Percentiles rank a stretch among this genome's conserved stretches.
Conservation (phyloP, 2,329 filamentous ascomycete genomes). For the Paraphaeosphaeria sporulosa region DNA sequence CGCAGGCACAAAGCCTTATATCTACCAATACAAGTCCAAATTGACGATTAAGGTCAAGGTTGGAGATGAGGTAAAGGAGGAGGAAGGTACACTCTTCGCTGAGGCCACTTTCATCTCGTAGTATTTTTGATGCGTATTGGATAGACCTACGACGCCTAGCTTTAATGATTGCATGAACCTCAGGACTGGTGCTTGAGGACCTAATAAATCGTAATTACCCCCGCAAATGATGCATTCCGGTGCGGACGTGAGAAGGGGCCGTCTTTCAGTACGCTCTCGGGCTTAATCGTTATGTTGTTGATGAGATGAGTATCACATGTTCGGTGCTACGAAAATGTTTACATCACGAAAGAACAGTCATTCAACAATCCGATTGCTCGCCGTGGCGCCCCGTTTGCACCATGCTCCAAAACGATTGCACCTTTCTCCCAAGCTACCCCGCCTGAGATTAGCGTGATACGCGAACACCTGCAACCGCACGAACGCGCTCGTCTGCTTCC, state of each 20-base stretch:
- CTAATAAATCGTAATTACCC: constrained; percentile 35
- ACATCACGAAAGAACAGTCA: background rate
- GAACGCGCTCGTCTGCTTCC: background rate
- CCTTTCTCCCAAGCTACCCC: background rate
- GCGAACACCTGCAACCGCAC: background rate
- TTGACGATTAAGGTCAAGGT: constrained; percentile 83
- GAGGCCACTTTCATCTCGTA: constrained; percentile 97
- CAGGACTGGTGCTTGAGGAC: constrained; percentile 45
- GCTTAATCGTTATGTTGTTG: background rate
- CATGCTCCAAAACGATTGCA: background rate
- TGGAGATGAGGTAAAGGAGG: constrained; percentile 78
- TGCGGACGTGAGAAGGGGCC: background rate
- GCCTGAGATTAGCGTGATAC: constrained; percentile 4
- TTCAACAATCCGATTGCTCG: background rate
- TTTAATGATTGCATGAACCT: constrained; percentile 37
- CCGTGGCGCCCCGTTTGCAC: background rate
- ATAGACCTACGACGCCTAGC: constrained; percentile 33
- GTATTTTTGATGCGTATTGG: constrained; percentile 23
- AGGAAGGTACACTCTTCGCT: constrained; percentile 80
- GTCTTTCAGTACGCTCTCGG: background rate
- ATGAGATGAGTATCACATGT: background rate
- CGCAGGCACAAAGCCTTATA: constrained; percentile 93
- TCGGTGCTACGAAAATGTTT: background rate
- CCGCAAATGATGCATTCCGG: background rate
- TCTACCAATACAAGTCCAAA: constrained; percentile 88